Base-by-base conservation (phyloP, 2,329 filamentous ascomycete genomes). In the Fusarium setosum region DNA sequence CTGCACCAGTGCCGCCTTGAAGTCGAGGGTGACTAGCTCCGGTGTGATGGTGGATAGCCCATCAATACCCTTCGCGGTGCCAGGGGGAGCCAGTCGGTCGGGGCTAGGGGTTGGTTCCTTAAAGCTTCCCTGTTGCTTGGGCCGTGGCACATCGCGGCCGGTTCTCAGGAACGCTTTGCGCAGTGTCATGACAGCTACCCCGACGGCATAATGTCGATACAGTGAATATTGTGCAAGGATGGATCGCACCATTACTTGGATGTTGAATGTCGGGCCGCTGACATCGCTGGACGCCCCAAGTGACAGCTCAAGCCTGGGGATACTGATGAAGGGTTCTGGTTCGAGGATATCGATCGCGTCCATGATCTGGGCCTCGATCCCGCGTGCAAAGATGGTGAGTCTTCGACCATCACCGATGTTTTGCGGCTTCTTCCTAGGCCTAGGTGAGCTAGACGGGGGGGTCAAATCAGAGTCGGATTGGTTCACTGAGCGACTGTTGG, bases 171-270 rank as follows among this genome's bases (percentile, higher is more conserved):
- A 92, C 0, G 91, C 90, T 72, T 88, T 89, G 53, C 85, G 85
- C 21, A 99, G 77, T 4, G 96, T 92, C 74, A 89, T 90, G 21
- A 86, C 81, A 9, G 95, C 96, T 60, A 98, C 89, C 1, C 93
- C 92, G 23, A 96, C 85, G 1, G 94, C 91, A 74, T 97, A 99
- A 74, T 97, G 94, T 4, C 94, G 90, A 76, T 96, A 97, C 0
- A 99, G 85, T 1, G 96, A 99, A 74, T 98, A 98, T 49, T 96
- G 91, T 8, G 97, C 73, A 61, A 92, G 88, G 3, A 99, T 80
- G 6, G 92, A 93, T 68, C 91, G 91, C 18, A 96, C 86, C 51
- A 92, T 88, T 0, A 93, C 92, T 68, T 96, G 93, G 40, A 98
- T 80, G 73, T 98, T 93, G 73, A 97, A 92, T 6, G 97, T 84